Conservation (phyloP, 202 grass and related monocot genomes). For the Schoenoplectus tabernaemontani region DNA sequence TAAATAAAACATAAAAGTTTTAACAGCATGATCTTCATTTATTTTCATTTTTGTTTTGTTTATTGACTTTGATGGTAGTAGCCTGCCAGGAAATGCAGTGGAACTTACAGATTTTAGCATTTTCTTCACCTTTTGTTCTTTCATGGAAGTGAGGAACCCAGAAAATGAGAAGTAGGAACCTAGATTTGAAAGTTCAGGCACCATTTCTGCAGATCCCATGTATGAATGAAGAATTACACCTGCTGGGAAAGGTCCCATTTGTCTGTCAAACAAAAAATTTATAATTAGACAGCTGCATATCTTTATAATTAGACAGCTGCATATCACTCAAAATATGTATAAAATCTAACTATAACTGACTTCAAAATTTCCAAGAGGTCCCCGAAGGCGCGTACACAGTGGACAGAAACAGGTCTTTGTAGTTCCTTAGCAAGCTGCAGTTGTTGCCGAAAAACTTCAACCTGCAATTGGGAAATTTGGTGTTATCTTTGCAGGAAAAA, state of each 20-base stretch:
- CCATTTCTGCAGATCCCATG: slow-evolving; percentile 84
- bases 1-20: slow-evolving; percentile 21
- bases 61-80: background rate
- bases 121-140: slow-evolving; percentile 60
- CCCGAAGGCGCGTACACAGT: slow-evolving; percentile 71
- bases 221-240: slow-evolving; percentile 79
- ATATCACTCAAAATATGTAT: background rate
- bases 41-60: background rate
- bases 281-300: background rate
- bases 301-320: too few relatives aligned
- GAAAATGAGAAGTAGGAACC: slow-evolving; percentile 83
- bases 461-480: slow-evolving; percentile 32
- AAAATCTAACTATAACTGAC: slow-evolving; percentile 26
- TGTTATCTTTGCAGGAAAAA: slow-evolving; percentile 19
- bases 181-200: slow-evolving; percentile 57
- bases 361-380: slow-evolving; percentile 77
- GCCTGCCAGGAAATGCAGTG: background rate
- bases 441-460: slow-evolving; percentile 65
- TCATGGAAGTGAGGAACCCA: slow-evolving; percentile 59
- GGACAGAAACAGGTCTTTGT: slow-evolving; percentile 73
- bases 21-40: background rate
- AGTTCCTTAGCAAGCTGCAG: slow-evolving; percentile 89
- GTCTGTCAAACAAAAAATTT: slow-evolving; percentile 36
- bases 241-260: slow-evolving; percentile 61
- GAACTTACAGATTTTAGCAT: slow-evolving; percentile 63